phyloP scores from a whole-genome alignment of 768 basidiomycete genomes.

The Inosperma sp. region DNA sequence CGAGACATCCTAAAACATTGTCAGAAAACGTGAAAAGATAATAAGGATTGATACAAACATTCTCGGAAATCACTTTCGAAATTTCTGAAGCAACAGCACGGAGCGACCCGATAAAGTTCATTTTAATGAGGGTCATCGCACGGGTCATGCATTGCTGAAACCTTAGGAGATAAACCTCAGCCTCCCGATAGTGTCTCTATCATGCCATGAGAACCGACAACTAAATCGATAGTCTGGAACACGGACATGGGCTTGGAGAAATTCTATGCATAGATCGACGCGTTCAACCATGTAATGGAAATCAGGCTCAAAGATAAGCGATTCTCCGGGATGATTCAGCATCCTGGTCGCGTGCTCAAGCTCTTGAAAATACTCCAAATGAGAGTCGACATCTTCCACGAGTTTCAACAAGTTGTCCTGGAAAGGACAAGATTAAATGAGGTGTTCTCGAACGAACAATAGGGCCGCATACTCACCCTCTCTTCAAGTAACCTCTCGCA shows the following conservation, averaged over 20 bases:
- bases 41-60: constrained; percentile 38
- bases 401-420: constrained; percentile 75
- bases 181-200: constrained; percentile 87
- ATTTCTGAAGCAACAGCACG: constrained; percentile 77
- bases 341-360: constrained; percentile 89
- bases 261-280: constrained; percentile 91
- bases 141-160: constrained; percentile 99
- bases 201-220: background rate
- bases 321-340: constrained; percentile 91
- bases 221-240: background rate
- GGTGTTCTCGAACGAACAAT: background rate
- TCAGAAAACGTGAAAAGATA: background rate
- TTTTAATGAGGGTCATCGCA: constrained; percentile 96
- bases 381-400: constrained; percentile 75
- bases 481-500: constrained; percentile 89
- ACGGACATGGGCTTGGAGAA: constrained; percentile 80
- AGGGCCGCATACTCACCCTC: constrained; percentile 50
- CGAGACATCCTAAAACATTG: constrained; percentile 59
- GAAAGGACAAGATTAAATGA: background rate
- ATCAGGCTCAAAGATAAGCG: constrained; percentile 83
- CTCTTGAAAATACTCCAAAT: constrained; percentile 92
- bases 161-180: constrained; percentile 90
- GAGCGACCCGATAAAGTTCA: constrained; percentile 89
- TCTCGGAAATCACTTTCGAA: constrained; percentile 67
- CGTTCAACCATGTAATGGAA: constrained; percentile 96